These are phyloP conservation scores for Neurospora discreta DNA, from an alignment of 495 filamentous ascomycete species.

Conservation along the genomic window DNA sequence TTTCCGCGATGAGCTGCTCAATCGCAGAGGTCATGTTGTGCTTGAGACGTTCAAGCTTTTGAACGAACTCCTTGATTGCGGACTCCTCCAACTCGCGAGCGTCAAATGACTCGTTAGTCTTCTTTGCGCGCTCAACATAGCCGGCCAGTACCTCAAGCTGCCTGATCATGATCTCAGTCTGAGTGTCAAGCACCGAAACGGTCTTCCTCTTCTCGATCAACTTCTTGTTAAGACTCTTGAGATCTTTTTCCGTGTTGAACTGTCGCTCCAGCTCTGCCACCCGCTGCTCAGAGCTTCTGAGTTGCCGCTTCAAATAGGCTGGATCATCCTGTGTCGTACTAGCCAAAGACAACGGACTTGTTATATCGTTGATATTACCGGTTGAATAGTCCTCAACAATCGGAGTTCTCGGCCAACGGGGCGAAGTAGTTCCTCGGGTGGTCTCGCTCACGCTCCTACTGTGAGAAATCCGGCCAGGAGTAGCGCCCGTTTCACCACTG, in stretches of 20 bases:
- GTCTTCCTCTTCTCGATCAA: conserved; percentile 90
- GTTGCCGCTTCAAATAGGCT: conserved; percentile 59
- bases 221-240: conserved; percentile 76
- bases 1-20: conserved; percentile 72
- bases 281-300: conserved; percentile 69
- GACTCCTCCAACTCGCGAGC: conserved; percentile 68
- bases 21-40: conserved; percentile 65
- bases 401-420: conserved; percentile 63
- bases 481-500: conserved; percentile 47
- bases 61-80: conserved; percentile 78
- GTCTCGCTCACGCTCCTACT: conserved; percentile 47
- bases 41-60: conserved; percentile 77
- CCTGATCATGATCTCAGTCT: conserved; percentile 87
- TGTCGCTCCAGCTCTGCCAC: conserved; percentile 73
- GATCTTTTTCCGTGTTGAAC: conserved; percentile 58
- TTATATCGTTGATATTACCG: conserved; percentile 48
- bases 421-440: conserved; percentile 41
- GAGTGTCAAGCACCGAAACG: conserved; percentile 88
- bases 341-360: conserved; percentile 57
- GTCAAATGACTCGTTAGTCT: conserved; percentile 64
- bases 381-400: conserved; percentile 49
- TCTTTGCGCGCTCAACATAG: conserved; percentile 52
- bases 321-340: conserved; percentile 53
- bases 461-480: conserved; percentile 27
- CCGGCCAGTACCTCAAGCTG: conserved; percentile 75